Evolutionary conservation across 208 protist species (phyloP), one percentile per base, ranked within the genome.

Genomic region (Leishmania lainsoni): DNA sequence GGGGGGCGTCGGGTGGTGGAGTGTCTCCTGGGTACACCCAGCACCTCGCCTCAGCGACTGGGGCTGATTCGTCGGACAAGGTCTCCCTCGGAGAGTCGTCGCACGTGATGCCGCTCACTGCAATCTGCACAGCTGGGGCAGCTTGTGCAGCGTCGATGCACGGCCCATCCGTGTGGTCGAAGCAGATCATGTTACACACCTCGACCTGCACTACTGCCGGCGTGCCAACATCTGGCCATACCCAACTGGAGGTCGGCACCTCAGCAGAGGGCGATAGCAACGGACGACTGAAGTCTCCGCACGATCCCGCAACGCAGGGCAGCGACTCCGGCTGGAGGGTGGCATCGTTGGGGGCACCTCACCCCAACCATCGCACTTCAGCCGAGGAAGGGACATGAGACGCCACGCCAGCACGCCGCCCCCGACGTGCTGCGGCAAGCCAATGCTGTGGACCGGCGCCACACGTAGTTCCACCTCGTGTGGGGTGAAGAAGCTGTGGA

Each of bases 331-430:
- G 35, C 26, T 22, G 17, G 1, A 58, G 16, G n/a, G 59, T 20
- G 16, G 42, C 32, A 39, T 49, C 58, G 16, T 52, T 16, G 72
- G 17, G 20, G 56, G 29, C 17, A 29, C 45, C 45, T 73, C 4
- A 54, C 69, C 69, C 81, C 75, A 80, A 14, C 16, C 66, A 20
- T 12, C 45, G 48, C 76, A 81, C 16, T 48, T 5, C 26, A 85
- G 77, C 9, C 82, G 82, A 42, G 82, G 82, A 17, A 85, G 49
- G 3, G 82, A 81, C 52, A 71, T 71, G 61, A 85, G 52, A 52
- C 66, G 72, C 72, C 71, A 78, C 17, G 72, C 70, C 61, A 85
- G 77, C 49, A 81, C 77, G 39, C 82, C 82, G 0, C 69, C 61
- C 56, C 69, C 82, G 5, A 79, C 63, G 26, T 61, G 51, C 1